Base-by-base conservation (phyloP, 208 protist genomes). In the Leishmania turanica region DNA sequence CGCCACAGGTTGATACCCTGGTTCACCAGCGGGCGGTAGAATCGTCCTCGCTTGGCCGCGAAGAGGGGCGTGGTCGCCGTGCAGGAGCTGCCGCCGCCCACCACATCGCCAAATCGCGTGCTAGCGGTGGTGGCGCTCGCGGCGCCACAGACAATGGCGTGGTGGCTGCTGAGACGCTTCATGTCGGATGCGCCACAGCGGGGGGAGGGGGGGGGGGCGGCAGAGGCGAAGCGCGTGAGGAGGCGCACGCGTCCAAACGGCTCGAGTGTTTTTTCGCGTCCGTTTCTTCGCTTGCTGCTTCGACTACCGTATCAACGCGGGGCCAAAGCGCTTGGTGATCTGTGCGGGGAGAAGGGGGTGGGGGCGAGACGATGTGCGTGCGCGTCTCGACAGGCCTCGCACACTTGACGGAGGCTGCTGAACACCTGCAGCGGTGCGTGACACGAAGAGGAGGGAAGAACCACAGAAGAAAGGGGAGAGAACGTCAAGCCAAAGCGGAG, bases 1-100 rank as follows among this genome's bases (percentile, higher is more conserved):
- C 94, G 92, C 94, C 94, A 97, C 37, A 95, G 87, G 82, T 95
- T 93, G 60, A 96, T 91, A 72, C 94, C 94, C 75, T 93, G 88
- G 74, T 95, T 91, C 70, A 93, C 87, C 19, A 97, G 84, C 13
- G 94, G 94, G n/a, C 88, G 81, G 85, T 97, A 97, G 68, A 97
- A 96, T 51, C 94, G 92, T 21, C 84, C 77, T 49, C 94, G 91
- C 51, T 62, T 62, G 34, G 83, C 80, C 37, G 60, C 77, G 27
- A 62, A 8, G 45, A 80, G 56, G 27, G 83, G 19, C 24, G 78
- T 75, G 21, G 78, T 34, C 64, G 78, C 40, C 42, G n/a, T 64
- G 49, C 47, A 47, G 78, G 47, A 24, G 51, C 79, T 34, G 42
- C 24, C 13, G 27, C 42, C 42, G 37, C 68, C 68, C 54, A 34